Percentiles rank a stretch among this genome's conserved stretches.
These are phyloP conservation scores for Penicillium expansum DNA, from an alignment of 2,329 filamentous ascomycete genomes.

Conservation along the genomic window DNA sequence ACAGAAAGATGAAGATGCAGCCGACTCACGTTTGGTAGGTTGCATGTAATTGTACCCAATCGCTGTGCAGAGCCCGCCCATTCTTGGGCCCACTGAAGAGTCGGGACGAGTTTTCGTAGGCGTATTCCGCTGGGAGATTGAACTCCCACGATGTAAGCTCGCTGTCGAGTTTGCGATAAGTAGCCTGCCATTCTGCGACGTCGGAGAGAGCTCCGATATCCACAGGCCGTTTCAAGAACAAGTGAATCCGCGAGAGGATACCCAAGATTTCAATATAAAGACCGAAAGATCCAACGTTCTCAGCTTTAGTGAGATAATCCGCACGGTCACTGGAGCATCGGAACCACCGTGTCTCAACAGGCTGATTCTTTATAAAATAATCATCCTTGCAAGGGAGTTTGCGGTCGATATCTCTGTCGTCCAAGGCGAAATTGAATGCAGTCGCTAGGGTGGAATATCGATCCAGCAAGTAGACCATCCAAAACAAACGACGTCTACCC, in stretches of 20 bases:
- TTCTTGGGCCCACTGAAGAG: conserved; percentile 65
- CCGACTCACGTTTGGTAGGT: conserved; percentile 73
- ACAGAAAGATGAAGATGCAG: not conserved
- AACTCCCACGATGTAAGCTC: conserved; percentile 81
- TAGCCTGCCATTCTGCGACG: conserved; percentile 84
- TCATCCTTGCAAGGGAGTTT: conserved; percentile 84
- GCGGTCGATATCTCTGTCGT: conserved; percentile 86
- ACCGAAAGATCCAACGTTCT: conserved; percentile 82
- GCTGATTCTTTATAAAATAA: conserved; percentile 76
- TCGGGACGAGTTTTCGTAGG: conserved; percentile 68
- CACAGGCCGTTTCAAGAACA: conserved; percentile 83
- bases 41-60: conserved; percentile 87
- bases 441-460: conserved; percentile 87
- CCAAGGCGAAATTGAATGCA: conserved; percentile 85
- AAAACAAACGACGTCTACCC: conserved; percentile 77
- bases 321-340: conserved; percentile 50
- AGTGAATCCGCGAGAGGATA: conserved; percentile 81
- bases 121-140: conserved; percentile 75
- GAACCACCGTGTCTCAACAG: conserved; percentile 83
- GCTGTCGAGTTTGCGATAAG: conserved; percentile 80
- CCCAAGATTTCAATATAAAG: conserved; percentile 89
- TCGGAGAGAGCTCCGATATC: conserved; percentile 81
- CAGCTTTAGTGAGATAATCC: conserved; percentile 67
- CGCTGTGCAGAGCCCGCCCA: conserved; percentile 70
- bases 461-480: conserved; percentile 91